Percentiles rank a stretch among this genome's conserved stretches.
These are phyloP conservation scores for Globisporangium paroecandrum DNA, from an alignment of 352 stramenopile species.

Conservation along the genomic window DNA sequence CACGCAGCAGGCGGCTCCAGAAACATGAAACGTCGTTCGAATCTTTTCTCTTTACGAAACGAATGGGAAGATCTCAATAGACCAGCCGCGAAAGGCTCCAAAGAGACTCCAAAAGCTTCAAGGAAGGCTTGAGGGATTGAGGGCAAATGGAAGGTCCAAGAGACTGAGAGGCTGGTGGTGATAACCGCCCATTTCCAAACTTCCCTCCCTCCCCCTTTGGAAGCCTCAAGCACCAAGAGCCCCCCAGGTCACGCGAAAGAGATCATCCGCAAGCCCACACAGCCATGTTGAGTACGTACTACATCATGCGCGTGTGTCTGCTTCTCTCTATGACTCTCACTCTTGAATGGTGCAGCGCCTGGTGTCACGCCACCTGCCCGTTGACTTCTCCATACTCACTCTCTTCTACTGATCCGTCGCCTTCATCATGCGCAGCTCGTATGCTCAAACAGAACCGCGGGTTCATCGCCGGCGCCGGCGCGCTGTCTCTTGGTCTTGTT, in stretches of 20 bases:
- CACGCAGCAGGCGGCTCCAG: background rate
- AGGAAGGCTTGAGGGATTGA: background rate
- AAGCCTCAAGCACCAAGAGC: background rate
- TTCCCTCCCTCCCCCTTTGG: background rate
- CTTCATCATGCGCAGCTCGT: constrained; percentile 26
- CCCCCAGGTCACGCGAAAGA: background rate
- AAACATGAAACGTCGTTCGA: constrained; percentile 6
- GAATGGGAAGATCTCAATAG: background rate
- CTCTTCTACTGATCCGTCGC: background rate
- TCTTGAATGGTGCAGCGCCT: background rate
- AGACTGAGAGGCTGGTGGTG: background rate
- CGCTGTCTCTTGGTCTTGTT: constrained; percentile 52
- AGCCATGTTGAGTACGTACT: constrained; percentile 5
- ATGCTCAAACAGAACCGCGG: constrained; percentile 55
- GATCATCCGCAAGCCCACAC: background rate
- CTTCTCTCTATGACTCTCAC: background rate
- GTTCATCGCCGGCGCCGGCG: constrained; percentile 49
- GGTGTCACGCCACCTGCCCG: background rate
- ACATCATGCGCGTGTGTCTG: background rate
- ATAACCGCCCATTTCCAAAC: constrained; percentile 1
- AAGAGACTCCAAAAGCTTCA: background rate
- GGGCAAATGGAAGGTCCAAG: background rate
- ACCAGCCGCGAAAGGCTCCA: background rate
- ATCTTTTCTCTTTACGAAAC: background rate
- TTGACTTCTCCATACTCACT: background rate